These are phyloP conservation scores for Hemileccinum rubropunctum DNA, from an alignment of 768 basidiomycete species.

Conservation along the genomic window DNA sequence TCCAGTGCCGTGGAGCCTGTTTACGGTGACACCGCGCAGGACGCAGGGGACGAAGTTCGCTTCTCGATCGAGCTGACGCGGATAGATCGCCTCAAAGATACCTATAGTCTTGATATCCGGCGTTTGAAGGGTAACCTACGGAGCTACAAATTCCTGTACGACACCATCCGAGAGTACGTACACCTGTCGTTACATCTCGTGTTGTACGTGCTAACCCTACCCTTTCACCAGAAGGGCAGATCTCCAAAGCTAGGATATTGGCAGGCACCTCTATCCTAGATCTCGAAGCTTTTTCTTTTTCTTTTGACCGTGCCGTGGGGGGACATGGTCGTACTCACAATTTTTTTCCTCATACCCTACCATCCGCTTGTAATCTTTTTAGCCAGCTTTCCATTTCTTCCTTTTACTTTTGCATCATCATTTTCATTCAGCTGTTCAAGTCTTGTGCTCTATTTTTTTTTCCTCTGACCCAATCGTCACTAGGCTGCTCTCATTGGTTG, in stretches of 20 bases:
- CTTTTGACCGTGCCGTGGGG: background rate
- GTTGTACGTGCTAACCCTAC: constrained; percentile 7
- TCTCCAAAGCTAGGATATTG: constrained; percentile 34
- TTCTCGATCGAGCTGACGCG: constrained; percentile 94
- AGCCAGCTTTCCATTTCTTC: background rate
- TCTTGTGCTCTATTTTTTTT: constrained; percentile 19
- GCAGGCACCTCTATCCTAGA: constrained; percentile 23
- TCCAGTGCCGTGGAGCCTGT: constrained; percentile 45
- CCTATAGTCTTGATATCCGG: constrained; percentile 90
- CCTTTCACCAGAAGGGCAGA: constrained; percentile 33
- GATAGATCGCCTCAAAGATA: constrained; percentile 84
- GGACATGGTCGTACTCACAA: constrained; percentile 6
- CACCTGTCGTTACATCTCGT: constrained; percentile 8
- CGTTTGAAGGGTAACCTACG: constrained; percentile 88
- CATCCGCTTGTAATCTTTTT: constrained; percentile 22
- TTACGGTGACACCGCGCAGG: constrained; percentile 79
- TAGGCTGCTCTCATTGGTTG: constrained; percentile 19
- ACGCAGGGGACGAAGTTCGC: constrained; percentile 92
- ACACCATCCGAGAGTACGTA: constrained; percentile 81
- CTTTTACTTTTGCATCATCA: constrained; percentile 1
- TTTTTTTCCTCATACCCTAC: constrained; percentile 29
- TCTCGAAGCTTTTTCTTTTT: background rate
- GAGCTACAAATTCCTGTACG: constrained; percentile 91
- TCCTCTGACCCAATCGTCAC: constrained; percentile 3
- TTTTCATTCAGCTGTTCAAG: constrained; percentile 19